Base-by-base conservation (phyloP, 371 early-diverging fungal species). In the Apophysomyces ossiformis region DNA sequence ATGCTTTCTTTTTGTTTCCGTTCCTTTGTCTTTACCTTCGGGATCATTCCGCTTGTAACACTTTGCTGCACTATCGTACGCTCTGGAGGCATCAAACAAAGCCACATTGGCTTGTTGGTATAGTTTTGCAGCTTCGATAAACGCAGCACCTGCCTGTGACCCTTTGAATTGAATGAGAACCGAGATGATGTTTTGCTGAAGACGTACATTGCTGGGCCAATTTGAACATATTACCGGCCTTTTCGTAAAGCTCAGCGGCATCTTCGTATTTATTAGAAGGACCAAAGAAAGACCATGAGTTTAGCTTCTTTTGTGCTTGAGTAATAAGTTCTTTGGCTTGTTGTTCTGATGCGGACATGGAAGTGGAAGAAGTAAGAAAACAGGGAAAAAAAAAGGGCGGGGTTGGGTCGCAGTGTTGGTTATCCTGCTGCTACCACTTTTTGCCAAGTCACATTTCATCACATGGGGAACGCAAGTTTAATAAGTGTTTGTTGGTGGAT, bases 61-160 rank as follows among this genome's bases (percentile, higher is more conserved):
- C 73, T 97, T 97, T 26, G 96, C 80, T 3, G 98, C 98, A 61
- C 92, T 90, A 56, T 97, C 83, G 75, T 86, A 96, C 21, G 90
- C 85, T 66, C 76, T 75, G 37, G 82, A 75, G 15, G 76, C 79
- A 67, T 82, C 82, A 70, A 79, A 82, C 43, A 86, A 83, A 5
- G 96, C 87, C 16, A 95, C 92, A 63, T 94, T 96, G 13, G 74
- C 79, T 37, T 61, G 61, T 68, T 77, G 67, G 56, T 67, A 82
- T 37, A 82, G 66, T 59, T 79, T 73, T 37, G 96, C 97, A 43
- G 95, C 93, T 65, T 89, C 87, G 57, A 86, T 74, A 78, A 92
- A 96, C 0, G 96, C 93, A 72, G 95, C 95, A 66, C 98, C 99
- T 18, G 96, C 94, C 67, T 94, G 93, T 69, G 89, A 88, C 95